Percentiles rank a stretch among this genome's conserved stretches.
These are phyloP conservation scores for Schwanniomyces vanrijiae DNA, from an alignment of 805 yeast species.

Conservation along the genomic window DNA sequence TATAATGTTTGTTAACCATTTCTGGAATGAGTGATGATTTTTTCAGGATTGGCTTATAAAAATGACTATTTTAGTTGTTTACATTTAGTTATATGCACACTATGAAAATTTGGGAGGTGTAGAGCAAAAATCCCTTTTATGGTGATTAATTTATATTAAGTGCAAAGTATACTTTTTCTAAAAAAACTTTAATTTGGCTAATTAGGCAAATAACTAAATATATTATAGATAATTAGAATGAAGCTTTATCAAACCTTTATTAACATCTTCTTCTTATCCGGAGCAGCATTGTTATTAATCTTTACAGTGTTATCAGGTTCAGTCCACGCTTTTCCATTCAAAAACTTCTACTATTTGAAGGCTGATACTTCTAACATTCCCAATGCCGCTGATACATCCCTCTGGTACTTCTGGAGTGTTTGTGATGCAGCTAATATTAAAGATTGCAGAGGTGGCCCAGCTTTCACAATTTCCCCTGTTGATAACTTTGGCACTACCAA, in stretches of 20 bases:
- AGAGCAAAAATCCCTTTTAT: constrained; percentile 1
- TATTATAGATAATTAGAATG: constrained; percentile 17
- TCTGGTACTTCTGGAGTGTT: constrained; percentile 84
- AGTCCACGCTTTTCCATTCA: constrained; percentile 55
- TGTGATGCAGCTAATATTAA: constrained; percentile 61
- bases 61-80: constrained; percentile 2
- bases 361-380: constrained; percentile 65
- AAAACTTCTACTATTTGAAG: constrained; percentile 74
- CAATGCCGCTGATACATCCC: constrained; percentile 50
- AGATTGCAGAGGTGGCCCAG: constrained; percentile 57
- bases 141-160: background rate
- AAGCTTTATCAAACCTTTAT: constrained; percentile 30
- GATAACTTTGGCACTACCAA: constrained; percentile 61
- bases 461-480: constrained; percentile 81
- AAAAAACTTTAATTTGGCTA: background rate
- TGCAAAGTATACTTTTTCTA: background rate
- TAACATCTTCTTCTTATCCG: constrained; percentile 41
- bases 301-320: constrained; percentile 72
- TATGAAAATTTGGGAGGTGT: background rate
- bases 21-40: background rate
- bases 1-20: background rate
- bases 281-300: constrained; percentile 42
- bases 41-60: background rate
- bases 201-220: background rate
- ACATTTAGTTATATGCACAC: background rate